Evolutionary conservation across 225 moss, liverwort and hornwort species (phyloP).

Genomic region (Climacium dendroides): DNA sequence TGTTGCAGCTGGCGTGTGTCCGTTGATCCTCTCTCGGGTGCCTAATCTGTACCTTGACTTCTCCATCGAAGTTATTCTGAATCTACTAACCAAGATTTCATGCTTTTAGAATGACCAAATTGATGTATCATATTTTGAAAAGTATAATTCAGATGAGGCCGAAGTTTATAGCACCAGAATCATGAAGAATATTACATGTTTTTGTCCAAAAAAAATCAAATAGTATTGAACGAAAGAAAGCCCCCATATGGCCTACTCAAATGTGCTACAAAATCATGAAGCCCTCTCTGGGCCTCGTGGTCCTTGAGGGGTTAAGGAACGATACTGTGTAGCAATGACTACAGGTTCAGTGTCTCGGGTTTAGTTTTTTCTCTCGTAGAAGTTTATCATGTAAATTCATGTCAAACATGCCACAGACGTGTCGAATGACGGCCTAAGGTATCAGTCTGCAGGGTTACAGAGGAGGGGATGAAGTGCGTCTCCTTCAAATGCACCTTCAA

Average conservation of each 20-base stretch:
- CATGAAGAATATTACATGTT: neutral
- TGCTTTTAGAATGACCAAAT: neutral
- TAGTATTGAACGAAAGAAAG: neutral
- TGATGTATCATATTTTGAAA: neutral
- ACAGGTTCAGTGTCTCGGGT: neutral
- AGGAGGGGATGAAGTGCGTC: conserved; percentile 85
- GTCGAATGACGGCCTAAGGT: conserved; percentile 18
- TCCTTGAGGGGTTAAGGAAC: neutral
- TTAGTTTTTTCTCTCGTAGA: neutral
- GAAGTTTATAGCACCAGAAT: neutral
- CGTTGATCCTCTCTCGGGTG: conserved; percentile 90
- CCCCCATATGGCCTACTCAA: neutral
- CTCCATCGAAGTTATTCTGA: neutral
- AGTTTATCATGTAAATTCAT: neutral
- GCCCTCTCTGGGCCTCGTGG: neutral
- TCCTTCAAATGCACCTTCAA: conserved; percentile 67
- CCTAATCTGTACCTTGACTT: neutral
- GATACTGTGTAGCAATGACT: neutral
- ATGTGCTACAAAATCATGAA: neutral
- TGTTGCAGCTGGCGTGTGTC: conserved; percentile 53
- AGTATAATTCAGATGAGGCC: neutral
- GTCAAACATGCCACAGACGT: neutral
- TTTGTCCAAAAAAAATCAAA: neutral
- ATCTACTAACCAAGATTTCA: neutral
- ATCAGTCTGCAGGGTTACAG: conserved; percentile 72